phyloP scores from a whole-genome alignment of 2,329 filamentous ascomycete genomes.

The Aspergillus eucalypticola region DNA sequence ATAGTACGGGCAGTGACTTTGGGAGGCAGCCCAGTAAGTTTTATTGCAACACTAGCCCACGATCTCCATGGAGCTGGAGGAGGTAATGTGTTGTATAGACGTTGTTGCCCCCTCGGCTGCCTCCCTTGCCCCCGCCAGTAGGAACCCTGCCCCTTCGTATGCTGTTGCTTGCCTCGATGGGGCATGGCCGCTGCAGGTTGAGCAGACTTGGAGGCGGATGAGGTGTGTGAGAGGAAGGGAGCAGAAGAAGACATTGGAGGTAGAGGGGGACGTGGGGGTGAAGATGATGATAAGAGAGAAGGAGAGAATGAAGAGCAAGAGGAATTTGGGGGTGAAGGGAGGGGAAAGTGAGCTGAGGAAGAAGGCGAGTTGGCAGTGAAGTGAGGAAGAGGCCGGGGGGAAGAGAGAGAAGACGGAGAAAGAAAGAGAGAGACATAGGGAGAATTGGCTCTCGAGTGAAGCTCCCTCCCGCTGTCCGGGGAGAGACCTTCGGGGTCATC shows the following conservation, averaged over 20 bases:
- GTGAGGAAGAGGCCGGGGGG: neutral
- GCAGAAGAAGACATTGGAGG: constrained; percentile 1
- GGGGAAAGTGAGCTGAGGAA: neutral
- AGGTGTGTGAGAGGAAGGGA: constrained; percentile 1
- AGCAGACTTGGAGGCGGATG: neutral
- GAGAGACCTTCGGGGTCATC: too few species aligned
- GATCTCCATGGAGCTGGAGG: constrained; percentile 35
- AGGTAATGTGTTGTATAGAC: neutral
- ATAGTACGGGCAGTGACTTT: constrained; percentile 44
- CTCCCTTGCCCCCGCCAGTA: too few species aligned
- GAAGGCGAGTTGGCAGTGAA: neutral
- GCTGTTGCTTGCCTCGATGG: neutral
- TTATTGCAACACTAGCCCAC: constrained; percentile 44
- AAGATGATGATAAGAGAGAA: constrained; percentile 1
- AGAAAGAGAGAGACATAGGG: neutral
- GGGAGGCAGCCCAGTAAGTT: constrained; percentile 36
- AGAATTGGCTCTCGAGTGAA: too few species aligned
- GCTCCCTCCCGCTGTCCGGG: too few species aligned
- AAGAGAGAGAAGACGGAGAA: neutral
- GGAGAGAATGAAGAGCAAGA: neutral
- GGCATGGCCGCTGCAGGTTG: neutral
- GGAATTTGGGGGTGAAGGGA: neutral
- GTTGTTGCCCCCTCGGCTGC: neutral
- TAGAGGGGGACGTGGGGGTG: neutral
- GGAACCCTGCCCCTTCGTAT: too few species aligned